Conservation (phyloP, 2,329 filamentous ascomycete species). For the Diaporthe sp. region DNA sequence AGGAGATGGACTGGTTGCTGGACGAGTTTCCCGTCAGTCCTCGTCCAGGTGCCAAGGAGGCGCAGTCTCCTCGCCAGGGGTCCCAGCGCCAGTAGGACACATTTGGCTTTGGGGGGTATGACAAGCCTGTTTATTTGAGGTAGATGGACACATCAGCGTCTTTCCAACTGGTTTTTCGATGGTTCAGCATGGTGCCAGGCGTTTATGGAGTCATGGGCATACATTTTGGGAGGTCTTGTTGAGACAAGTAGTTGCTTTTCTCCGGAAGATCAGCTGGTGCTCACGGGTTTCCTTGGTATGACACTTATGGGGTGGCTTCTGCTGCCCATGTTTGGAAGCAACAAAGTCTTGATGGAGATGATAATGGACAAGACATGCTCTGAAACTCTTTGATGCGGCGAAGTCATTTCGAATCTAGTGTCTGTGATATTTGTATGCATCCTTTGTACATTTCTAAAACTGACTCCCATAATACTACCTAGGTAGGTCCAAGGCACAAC, state of each 20-base stretch:
- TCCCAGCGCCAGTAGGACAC: not conserved
- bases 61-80: not conserved
- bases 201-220: not conserved
- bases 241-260: not conserved
- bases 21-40: not conserved
- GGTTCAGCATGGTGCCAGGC: not conserved
- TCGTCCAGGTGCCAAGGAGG: not conserved
- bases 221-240: not conserved
- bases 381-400: not conserved
- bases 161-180: not conserved
- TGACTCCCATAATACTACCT: too few relatives aligned
- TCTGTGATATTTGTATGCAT: not conserved
- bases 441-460: not conserved
- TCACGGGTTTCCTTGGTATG: not conserved
- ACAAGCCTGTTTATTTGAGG: not conserved
- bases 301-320: too few relatives aligned
- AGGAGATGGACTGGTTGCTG: not conserved
- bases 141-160: not conserved
- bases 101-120: not conserved
- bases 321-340: not conserved
- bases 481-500: not conserved
- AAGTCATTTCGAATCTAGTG: not conserved
- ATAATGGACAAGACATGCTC: not conserved
- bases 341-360: too few relatives aligned
- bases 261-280: not conserved